Percentiles rank a stretch among this genome's conserved stretches.
These are phyloP conservation scores for Ceratocystis papillata DNA, from an alignment of 2,329 filamentous ascomycete species.

Conservation along the genomic window DNA sequence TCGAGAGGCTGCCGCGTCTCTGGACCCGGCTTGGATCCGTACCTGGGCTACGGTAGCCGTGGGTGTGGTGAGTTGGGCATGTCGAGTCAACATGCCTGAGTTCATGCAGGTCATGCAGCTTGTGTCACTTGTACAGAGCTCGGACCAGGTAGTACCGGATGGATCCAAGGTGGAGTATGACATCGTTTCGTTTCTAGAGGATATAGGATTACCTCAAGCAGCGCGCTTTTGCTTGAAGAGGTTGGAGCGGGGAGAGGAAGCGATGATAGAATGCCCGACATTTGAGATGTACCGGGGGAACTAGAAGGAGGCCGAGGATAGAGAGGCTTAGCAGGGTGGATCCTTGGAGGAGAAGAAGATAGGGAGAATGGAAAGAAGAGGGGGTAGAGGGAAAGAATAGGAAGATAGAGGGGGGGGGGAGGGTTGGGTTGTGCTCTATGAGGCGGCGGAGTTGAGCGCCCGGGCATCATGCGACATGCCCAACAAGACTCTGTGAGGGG, in stretches of 20 bases:
- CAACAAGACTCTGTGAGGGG: no score
- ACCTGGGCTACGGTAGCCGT: conserved; percentile 32
- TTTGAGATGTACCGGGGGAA: not conserved
- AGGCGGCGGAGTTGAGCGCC: no score
- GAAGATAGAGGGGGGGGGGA: not conserved
- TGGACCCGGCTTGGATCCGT: conserved; percentile 32
- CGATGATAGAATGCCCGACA: not conserved
- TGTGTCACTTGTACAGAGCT: conserved; percentile 25
- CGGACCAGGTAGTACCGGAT: conserved; percentile 14
- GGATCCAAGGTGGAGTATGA: conserved; percentile 30
- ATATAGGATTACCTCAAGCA: conserved; percentile 31
- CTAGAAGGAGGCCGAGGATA: not conserved
- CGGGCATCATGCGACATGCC: no score
- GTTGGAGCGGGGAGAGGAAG: conserved; percentile 11
- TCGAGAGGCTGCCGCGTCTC: conserved; percentile 31
- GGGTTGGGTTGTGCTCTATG: no score
- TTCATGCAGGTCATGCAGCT: conserved; percentile 29
- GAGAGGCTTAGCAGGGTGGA: not conserved
- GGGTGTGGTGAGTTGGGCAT: conserved; percentile 29
- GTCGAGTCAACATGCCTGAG: conserved; percentile 29
- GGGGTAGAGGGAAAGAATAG: not conserved
- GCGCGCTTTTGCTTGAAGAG: conserved; percentile 23
- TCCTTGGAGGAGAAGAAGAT: no score
- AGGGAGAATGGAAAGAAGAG: not conserved
- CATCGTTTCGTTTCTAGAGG: conserved; percentile 32